Evolutionary conservation across 192 early-diverging fungal species (phyloP), one percentile per base, ranked within the genome.

Genomic region (Spizellomyces punctatus): DNA sequence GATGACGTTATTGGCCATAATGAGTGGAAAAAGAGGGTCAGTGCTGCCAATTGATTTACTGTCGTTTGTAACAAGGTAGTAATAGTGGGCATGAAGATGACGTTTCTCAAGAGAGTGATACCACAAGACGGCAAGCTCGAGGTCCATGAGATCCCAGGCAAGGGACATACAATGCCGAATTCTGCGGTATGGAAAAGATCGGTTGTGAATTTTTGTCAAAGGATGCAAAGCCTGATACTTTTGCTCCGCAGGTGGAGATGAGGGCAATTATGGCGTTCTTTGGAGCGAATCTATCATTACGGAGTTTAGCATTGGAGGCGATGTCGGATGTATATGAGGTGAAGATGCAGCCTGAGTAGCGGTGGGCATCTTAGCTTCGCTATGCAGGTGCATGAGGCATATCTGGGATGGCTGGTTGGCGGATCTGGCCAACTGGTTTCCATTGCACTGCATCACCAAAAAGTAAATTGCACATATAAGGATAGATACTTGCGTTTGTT

Each of bases 311-410:
- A 47, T 62, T 92, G 47, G 92, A 91, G 70, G 58, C 64, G 22
- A 89, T 90, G 89, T 54, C 84, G 0, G 90, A 92, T 67, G 80
- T 93, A 44, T 86, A 85, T 64, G 82, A 87, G 55, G 78, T 92
- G 22, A 84, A 83, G 27, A 36, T 36, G 27, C 27, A 36, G 27
- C 27, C n/a, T 76, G 63, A 60, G 47, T 8, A 46, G 46, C 27
- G 1, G n/a, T n/a, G n/a, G n/a, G 27, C 27, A 36, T 36, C 27
- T 36, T 2, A 36, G 27, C 27, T 36, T 36, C 27, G 3, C 27
- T 36, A 36, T 36, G 27, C 27, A 36, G 27, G 27, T 36, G 27
- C 27, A 36, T 36, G 27, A 36, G 0, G 27, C 27, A 36, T 36
- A 36, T 36, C 27, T 36, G 27, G 27, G 27, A 36, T 36, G 27